Evolutionary conservation across 306 rosid genomes (phyloP), one percentile per base, ranked within the genome.

Genomic region (Luffa acutangula): DNA sequence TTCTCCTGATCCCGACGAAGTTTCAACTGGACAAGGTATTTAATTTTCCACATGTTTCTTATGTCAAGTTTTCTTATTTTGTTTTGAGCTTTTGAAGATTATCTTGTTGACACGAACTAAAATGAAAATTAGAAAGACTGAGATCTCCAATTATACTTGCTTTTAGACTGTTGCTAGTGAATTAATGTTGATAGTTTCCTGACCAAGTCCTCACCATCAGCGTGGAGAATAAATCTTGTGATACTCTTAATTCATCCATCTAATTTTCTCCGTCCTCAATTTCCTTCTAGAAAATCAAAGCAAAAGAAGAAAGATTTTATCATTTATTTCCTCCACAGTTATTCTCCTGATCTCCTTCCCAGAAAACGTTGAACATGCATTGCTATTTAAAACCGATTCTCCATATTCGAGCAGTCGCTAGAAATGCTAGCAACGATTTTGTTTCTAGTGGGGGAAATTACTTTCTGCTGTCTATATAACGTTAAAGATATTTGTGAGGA

Each of bases 11-110:
- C 10, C 10, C 2, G 85, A 21, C 7, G 57, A 37, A 37, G 75
- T 12, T 53, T 48, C 31, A 37, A 21, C 59, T 25, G 67, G 51
- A 12, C 81, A 33, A 83, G 97, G 97, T 90, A 84, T 72, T 6
- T 45, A n/a, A 31, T 43, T 62, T 45, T 54, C 17, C 8, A 11
- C 59, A 52, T 13, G 49, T 12, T 6, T 62, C 5, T 48, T 53
- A 12, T 33, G 10, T 58, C 49, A 31, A 45, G 0, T 11, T 73
- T 66, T 76, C 63, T 63, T 34, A 49, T 65, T 53, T 77, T 57
- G 13, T 57, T 20, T 77, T 41, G 2, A 37, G 13, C 56, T 11
- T 58, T 58, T 77, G 60, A 73, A 73, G 21, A 65, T 73, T 73
- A 46, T 73, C 58, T 14, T 31, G 25, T 31, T 1, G 76, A 12